phyloP scores from a whole-genome alignment of 148 eudicot species.

The Rhododendron griersonianum region DNA sequence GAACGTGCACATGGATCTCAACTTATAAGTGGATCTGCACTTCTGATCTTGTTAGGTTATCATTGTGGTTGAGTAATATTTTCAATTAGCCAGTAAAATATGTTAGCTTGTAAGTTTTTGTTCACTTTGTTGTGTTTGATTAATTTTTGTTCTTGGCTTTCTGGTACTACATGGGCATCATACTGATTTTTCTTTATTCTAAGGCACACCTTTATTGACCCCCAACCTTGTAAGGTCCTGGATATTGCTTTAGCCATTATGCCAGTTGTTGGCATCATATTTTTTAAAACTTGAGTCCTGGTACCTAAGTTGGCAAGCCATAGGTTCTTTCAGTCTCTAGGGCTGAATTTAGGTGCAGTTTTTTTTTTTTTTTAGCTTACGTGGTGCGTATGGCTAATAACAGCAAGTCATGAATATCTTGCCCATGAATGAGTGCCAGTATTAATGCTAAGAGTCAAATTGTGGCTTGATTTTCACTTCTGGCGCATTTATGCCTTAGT shows the following conservation, averaged over 20 bases:
- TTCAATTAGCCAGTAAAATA: neutral
- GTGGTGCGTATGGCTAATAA: neutral
- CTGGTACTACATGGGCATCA: neutral
- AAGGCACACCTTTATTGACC: neutral
- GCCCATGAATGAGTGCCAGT: neutral
- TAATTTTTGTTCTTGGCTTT: neutral
- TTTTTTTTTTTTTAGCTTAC: too few relatives aligned
- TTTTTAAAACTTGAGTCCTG: neutral
- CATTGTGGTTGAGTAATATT: neutral
- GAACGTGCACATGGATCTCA: neutral
- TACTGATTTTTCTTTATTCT: neutral
- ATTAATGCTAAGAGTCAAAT: neutral
- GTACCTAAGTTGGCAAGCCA: neutral
- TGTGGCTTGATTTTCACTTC: neutral
- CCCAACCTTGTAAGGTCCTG: neutral
- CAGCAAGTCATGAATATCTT: neutral
- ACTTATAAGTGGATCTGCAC: neutral
- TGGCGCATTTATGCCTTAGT: neutral
- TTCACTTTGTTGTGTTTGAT: too few relatives aligned
- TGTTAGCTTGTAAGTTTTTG: neutral
- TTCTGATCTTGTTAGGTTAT: neutral
- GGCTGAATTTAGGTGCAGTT: too few relatives aligned
- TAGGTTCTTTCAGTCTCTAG: neutral
- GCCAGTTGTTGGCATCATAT: neutral
- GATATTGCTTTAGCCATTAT: neutral